phyloP scores from a whole-genome alignment of 192 early-diverging fungal genomes.

The Coemansia sp. region DNA sequence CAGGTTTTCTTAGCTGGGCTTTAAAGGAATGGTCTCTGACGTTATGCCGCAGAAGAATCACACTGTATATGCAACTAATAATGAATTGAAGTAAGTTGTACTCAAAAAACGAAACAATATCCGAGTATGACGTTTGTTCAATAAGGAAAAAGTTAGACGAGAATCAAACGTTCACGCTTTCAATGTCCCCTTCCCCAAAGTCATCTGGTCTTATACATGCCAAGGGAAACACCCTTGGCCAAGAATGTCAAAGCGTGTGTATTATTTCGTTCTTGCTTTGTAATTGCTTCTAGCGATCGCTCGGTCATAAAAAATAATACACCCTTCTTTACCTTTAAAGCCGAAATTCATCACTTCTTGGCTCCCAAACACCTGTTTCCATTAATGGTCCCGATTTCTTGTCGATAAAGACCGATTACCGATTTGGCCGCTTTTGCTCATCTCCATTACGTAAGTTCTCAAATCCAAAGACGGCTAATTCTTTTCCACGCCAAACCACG shows the following conservation, averaged over 20 bases:
- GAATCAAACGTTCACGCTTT: neutral
- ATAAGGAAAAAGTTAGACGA: neutral
- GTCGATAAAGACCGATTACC: too few species aligned
- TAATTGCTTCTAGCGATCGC: neutral
- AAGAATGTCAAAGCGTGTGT: neutral
- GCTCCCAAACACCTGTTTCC: too few species aligned
- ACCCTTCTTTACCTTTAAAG: neutral
- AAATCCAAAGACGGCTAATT: too few species aligned
- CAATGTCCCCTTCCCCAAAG: too few species aligned
- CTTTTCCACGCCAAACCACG: too few species aligned
- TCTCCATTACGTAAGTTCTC: too few species aligned
- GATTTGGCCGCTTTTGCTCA: too few species aligned
- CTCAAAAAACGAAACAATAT: neutral
- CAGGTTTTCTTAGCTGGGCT: neutral
- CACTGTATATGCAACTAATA: neutral
- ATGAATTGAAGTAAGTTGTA: neutral
- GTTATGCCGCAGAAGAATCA: neutral
- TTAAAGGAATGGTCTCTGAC: neutral
- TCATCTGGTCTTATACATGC: neutral
- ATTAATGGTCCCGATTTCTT: too few species aligned
- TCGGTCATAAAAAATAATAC: neutral
- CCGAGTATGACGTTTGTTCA: neutral
- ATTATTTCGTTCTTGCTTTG: neutral
- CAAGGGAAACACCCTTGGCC: neutral
- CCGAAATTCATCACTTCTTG: too few species aligned